Percentiles rank a stretch among this genome's conserved stretches.
These are phyloP conservation scores for Dictyostelium citrinum DNA, from an alignment of 78 protist genomes.

Conservation along the genomic window DNA sequence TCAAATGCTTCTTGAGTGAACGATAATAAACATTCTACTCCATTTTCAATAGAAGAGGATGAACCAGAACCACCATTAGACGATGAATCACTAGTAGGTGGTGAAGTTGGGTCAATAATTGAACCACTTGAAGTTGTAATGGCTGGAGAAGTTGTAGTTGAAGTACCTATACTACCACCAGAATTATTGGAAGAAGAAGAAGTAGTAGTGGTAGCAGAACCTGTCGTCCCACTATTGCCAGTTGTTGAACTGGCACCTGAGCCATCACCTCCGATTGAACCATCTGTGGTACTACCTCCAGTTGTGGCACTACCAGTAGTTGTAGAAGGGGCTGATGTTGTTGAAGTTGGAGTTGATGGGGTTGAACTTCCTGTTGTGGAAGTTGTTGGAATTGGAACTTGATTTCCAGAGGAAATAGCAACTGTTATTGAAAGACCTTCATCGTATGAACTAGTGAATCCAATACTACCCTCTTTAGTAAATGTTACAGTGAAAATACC, in stretches of 20 bases:
- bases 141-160: not conserved
- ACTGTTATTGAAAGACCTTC: not conserved
- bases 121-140: not conserved
- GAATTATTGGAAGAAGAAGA: slow-evolving; percentile 11
- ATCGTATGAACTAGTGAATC: not conserved
- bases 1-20: not conserved
- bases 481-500: not conserved
- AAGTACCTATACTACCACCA: not conserved
- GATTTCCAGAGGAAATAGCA: not conserved
- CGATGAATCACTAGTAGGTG: not conserved
- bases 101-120: not conserved
- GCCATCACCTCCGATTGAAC: not conserved
- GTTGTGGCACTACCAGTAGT: not conserved
- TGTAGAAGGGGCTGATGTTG: not conserved
- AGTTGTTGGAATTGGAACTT: not conserved
- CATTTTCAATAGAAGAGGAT: not conserved
- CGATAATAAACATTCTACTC: not conserved
- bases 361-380: not conserved
- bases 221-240: slow-evolving; percentile 9
- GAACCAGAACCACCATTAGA: not conserved
- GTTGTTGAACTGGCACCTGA: not conserved
- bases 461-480: not conserved
- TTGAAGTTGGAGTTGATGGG: not conserved
- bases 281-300: not conserved
- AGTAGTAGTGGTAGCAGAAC: not conserved